Evolutionary conservation across 1,139 yeast genomes (phyloP).

Genomic region (Yamadazyma buinensis): DNA sequence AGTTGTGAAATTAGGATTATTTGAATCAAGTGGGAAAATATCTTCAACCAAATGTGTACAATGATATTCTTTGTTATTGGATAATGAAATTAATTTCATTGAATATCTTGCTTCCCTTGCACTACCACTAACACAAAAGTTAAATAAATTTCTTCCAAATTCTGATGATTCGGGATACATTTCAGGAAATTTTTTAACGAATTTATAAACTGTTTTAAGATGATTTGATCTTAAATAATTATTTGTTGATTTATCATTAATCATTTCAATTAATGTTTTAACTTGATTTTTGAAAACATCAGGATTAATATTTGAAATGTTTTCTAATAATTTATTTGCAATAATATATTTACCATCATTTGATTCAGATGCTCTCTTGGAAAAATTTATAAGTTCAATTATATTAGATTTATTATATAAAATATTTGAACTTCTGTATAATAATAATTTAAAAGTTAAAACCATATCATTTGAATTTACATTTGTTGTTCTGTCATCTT

Average conservation of each 20-base stretch:
- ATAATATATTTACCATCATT: conserved; percentile 19
- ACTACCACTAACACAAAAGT: conserved; percentile 49
- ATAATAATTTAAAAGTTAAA: conserved; percentile 48
- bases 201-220: conserved; percentile 60
- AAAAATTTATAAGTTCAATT: conserved; percentile 45
- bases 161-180: conserved; percentile 29
- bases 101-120: conserved; percentile 67
- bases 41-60: conserved; percentile 35
- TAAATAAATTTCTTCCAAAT: conserved; percentile 39
- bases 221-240: conserved; percentile 15
- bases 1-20: conserved; percentile 40
- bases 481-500: conserved; percentile 29
- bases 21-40: conserved; percentile 50
- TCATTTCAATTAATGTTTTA: conserved; percentile 41
- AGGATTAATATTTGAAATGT: conserved; percentile 61
- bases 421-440: conserved; percentile 60
- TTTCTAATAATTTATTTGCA: conserved; percentile 54
- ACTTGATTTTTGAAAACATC: conserved; percentile 62
- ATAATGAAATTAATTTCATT: conserved; percentile 51
- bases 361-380: conserved; percentile 25
- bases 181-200: conserved; percentile 48
- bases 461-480: conserved; percentile 49
- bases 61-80: conserved; percentile 34
- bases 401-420: conserved; percentile 67
- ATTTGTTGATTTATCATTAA: conserved; percentile 19